A percentile compares a stretch with the other conserved stretches of the same genome.
These are phyloP conservation scores for Phytophthora macrochlamydospora DNA, from an alignment of 352 stramenopile species.

Conservation along the genomic window DNA sequence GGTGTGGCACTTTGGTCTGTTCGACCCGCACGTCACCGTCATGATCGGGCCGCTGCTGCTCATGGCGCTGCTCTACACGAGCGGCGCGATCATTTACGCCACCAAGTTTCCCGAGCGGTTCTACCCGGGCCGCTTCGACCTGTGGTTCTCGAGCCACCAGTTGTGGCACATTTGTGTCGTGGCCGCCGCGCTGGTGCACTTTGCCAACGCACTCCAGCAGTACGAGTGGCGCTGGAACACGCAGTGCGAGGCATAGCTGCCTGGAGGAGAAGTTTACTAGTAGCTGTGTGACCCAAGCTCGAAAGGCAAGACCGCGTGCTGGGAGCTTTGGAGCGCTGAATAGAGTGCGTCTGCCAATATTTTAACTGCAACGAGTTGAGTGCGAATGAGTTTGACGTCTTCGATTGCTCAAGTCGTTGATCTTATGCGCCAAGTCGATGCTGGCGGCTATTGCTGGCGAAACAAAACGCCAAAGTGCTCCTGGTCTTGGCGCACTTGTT, in stretches of 20 bases:
- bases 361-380: slow-evolving; percentile 17
- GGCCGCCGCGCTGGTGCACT: slow-evolving; percentile 84
- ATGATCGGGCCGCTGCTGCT: slow-evolving; percentile 82
- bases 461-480: not conserved
- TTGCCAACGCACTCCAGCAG: slow-evolving; percentile 82
- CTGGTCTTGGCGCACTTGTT: not conserved
- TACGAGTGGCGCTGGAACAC: slow-evolving; percentile 89
- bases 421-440: not conserved
- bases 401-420: not conserved
- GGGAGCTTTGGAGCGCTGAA: slow-evolving; percentile 9
- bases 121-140: slow-evolving; percentile 83
- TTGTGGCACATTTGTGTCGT: slow-evolving; percentile 91
- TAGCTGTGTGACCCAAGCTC: slow-evolving; percentile 13
- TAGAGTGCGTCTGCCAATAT: slow-evolving; percentile 30
- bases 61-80: slow-evolving; percentile 81
- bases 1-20: slow-evolving; percentile 76
- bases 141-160: slow-evolving; percentile 89
- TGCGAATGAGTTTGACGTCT: not conserved
- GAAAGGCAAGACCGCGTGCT: slow-evolving; percentile 13
- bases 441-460: slow-evolving; percentile 14
- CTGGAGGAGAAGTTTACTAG: not conserved
- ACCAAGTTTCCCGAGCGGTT: slow-evolving; percentile 87
- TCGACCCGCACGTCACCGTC: slow-evolving; percentile 83
- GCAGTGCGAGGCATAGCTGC: slow-evolving; percentile 64
- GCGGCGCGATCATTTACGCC: slow-evolving; percentile 83